Evolutionary conservation across 1,284 basidiomycete species (phyloP).

Genomic region (Testicularia cyperi): DNA sequence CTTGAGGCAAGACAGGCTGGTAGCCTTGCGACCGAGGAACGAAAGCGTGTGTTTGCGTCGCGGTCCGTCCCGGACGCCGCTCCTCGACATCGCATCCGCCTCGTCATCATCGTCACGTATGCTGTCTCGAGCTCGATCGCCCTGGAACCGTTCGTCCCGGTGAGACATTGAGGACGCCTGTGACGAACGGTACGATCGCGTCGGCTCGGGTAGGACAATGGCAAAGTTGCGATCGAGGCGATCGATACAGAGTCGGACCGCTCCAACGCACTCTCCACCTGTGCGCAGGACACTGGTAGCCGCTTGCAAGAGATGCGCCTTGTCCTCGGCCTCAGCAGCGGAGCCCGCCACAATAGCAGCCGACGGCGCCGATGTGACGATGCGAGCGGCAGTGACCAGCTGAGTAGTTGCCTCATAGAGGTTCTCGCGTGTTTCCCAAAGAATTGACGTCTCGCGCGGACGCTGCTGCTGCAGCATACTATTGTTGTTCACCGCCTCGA

Average conservation of each 20-base stretch:
- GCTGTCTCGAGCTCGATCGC: constrained; percentile 1
- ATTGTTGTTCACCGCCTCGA: constrained; percentile 68
- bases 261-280: constrained; percentile 51
- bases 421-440: constrained; percentile 70
- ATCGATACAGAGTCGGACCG: constrained; percentile 47
- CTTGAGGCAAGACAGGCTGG: constrained; percentile 60
- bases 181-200: constrained; percentile 12
- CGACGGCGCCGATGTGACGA: constrained; percentile 63
- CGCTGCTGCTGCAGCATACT: constrained; percentile 25
- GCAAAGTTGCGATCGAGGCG: constrained; percentile 28
- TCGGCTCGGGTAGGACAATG: constrained; percentile 26
- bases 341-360: constrained; percentile 61
- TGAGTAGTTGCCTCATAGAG: constrained; percentile 81
- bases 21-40: constrained; percentile 63
- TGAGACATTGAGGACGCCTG: constrained; percentile 3
- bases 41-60: constrained; percentile 62
- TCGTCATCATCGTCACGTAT: constrained; percentile 2
- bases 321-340: constrained; percentile 74
- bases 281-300: constrained; percentile 80
- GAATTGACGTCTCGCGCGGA: constrained; percentile 42
- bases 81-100: constrained; percentile 1
- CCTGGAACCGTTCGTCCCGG: constrained; percentile 5
- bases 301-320: constrained; percentile 72
- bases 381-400: constrained; percentile 81
- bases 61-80: constrained; percentile 1